These are phyloP conservation scores for Diaporthe helianthi DNA, from an alignment of 2,329 filamentous ascomycete species.

Conservation along the genomic window DNA sequence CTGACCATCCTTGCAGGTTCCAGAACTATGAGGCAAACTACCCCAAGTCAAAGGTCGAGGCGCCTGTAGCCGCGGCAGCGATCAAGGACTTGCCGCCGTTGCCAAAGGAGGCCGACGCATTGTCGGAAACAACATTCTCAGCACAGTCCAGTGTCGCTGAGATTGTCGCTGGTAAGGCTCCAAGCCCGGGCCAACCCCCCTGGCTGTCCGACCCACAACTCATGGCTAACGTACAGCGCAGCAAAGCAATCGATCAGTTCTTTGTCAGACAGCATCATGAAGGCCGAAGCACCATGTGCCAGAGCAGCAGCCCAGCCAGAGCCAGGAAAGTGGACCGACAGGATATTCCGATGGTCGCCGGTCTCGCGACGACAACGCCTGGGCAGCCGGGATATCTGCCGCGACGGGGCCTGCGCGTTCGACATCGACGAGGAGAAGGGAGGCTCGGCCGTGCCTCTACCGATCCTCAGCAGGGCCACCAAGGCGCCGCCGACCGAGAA, in stretches of 20 bases:
- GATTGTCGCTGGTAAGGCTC: constrained; percentile 11
- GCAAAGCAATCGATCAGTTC: constrained; percentile 31
- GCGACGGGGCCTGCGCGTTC: constrained; percentile 6
- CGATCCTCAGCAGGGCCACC: background rate
- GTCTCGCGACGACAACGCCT: background rate
- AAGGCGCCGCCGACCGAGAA: constrained; percentile 22
- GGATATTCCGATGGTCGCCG: background rate
- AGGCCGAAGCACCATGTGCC: constrained; percentile 32
- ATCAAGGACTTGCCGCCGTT: background rate
- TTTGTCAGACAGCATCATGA: constrained; percentile 31
- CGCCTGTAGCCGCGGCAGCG: background rate
- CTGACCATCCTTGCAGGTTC: constrained; percentile 45
- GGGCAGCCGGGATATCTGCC: background rate
- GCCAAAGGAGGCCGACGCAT: background rate
- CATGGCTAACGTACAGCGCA: background rate
- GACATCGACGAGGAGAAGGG: constrained; percentile 23
- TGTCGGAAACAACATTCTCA: background rate
- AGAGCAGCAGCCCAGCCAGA: constrained; percentile 11
- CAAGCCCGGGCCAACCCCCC: background rate
- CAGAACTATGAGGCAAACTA: constrained; percentile 51
- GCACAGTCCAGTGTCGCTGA: background rate
- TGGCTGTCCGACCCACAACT: background rate
- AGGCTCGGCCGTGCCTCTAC: background rate
- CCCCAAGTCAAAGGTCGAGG: constrained; percentile 34
- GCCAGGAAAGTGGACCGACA: constrained; percentile 22